Conservation (phyloP, 2,329 filamentous ascomycete genomes). For the Sporothrix brunneoviolacea region DNA sequence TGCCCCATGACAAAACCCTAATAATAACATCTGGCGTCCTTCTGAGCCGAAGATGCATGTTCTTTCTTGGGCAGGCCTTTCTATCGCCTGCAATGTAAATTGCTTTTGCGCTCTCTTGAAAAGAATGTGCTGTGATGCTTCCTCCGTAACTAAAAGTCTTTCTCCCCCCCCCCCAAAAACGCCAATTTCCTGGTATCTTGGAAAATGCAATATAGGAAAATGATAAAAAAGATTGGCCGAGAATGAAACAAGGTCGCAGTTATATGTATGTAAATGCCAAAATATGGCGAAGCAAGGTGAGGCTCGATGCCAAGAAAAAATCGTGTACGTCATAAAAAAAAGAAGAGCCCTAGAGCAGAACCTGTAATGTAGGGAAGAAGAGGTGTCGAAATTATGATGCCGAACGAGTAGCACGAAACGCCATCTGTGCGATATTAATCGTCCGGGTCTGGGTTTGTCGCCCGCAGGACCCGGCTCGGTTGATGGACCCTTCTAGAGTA, state of each 20-base stretch:
- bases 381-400: background rate
- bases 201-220: conserved; percentile 26
- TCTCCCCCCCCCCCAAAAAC: conserved; percentile 24
- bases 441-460: conserved; percentile 54
- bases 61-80: too few species aligned
- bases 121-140: conserved; percentile 2
- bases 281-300: conserved; percentile 11
- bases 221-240: conserved; percentile 17
- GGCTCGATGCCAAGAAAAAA: conserved; percentile 12
- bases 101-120: background rate
- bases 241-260: too few species aligned
- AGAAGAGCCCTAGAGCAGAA: background rate
- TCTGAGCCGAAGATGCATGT: too few species aligned
- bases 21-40: too few species aligned
- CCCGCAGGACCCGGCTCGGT: conserved; percentile 49
- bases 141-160: background rate
- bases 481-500: conserved; percentile 55
- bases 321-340: conserved; percentile 28
- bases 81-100: too few species aligned
- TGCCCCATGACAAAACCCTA: too few species aligned
- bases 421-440: conserved; percentile 22
- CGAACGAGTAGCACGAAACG: conserved; percentile 6
- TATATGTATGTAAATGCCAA: conserved; percentile 9
- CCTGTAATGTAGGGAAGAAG: background rate
- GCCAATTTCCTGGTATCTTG: conserved; percentile 39